These are phyloP conservation scores for Porogramme epimiltina DNA, from an alignment of 1,284 basidiomycete species.

Conservation along the genomic window DNA sequence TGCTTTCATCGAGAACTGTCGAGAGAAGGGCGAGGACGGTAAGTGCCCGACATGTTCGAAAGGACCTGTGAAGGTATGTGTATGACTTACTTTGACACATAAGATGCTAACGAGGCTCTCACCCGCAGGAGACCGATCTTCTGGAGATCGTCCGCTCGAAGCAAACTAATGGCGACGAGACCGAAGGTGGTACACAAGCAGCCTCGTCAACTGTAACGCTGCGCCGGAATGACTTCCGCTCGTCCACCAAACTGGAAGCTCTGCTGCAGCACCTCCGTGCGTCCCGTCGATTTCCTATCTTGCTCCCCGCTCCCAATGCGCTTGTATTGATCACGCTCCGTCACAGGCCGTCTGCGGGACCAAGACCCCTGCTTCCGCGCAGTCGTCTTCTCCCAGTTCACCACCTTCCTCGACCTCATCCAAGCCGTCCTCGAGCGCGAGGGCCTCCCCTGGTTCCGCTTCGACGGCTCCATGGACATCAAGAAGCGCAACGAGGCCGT, in stretches of 20 bases:
- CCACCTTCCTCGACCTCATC: slow-evolving; percentile 83
- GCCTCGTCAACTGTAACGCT: slow-evolving; percentile 54
- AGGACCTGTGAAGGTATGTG: slow-evolving; percentile 60
- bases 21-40: slow-evolving; percentile 66
- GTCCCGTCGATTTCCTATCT: slow-evolving; percentile 10
- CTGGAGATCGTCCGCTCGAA: slow-evolving; percentile 60
- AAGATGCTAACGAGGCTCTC: background rate
- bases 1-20: slow-evolving; percentile 63
- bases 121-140: slow-evolving; percentile 55
- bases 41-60: slow-evolving; percentile 72
- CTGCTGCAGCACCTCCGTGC: slow-evolving; percentile 67
- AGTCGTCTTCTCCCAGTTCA: slow-evolving; percentile 89
- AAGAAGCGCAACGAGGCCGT: slow-evolving; percentile 81
- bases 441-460: slow-evolving; percentile 75
- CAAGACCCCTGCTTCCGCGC: slow-evolving; percentile 83
- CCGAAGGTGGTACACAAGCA: slow-evolving; percentile 37
- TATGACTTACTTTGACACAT: slow-evolving; percentile 22
- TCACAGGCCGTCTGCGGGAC: slow-evolving; percentile 57
- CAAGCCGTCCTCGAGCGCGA: slow-evolving; percentile 78
- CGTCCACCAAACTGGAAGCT: slow-evolving; percentile 87
- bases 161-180: slow-evolving; percentile 28
- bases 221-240: slow-evolving; percentile 81
- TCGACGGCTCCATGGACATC: slow-evolving; percentile 93
- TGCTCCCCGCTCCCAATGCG: background rate
- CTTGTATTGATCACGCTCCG: background rate